A percentile compares a stretch with the other conserved stretches of the same genome.
These are phyloP conservation scores for Erythrophleum ivorense DNA, from an alignment of 331 rosid genomes.

Conservation along the genomic window DNA sequence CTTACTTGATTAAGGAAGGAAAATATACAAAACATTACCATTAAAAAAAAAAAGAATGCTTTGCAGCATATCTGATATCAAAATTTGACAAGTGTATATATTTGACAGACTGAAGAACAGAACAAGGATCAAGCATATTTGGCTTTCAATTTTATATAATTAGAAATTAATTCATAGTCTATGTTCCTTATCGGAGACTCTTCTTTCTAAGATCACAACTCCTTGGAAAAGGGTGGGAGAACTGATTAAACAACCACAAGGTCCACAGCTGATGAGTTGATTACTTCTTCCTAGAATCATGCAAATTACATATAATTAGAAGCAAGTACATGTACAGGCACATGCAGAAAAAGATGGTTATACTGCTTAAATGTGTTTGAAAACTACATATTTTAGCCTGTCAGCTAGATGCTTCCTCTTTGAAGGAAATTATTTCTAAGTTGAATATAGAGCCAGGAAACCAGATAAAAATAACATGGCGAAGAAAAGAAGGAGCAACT, in stretches of 20 bases:
- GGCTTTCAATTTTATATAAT: slow-evolving; percentile 16
- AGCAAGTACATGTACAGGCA: background rate
- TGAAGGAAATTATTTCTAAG: background rate
- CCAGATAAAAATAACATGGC: slow-evolving; percentile 13
- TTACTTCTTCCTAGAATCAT: background rate
- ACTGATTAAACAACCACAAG: background rate
- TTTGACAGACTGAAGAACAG: slow-evolving; percentile 19
- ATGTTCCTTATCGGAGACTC: background rate
- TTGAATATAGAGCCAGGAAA: slow-evolving; percentile 15
- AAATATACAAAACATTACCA: background rate
- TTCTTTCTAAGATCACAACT: background rate
- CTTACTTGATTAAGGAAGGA: slow-evolving; percentile 37
- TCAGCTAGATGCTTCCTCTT: background rate
- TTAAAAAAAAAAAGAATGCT: background rate
- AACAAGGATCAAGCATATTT: slow-evolving; percentile 6
- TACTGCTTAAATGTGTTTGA: background rate
- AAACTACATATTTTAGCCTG: background rate
- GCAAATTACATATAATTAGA: background rate
- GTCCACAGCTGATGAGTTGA: background rate
- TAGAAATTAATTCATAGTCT: background rate
- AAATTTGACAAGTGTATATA: slow-evolving; percentile 24
- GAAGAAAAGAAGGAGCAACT: background rate
- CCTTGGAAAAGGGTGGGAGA: background rate
- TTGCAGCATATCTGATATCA: background rate
- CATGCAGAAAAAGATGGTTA: background rate